Evolutionary conservation across 768 basidiomycete genomes (phyloP).

Genomic region (Rhizopogon rudus): DNA sequence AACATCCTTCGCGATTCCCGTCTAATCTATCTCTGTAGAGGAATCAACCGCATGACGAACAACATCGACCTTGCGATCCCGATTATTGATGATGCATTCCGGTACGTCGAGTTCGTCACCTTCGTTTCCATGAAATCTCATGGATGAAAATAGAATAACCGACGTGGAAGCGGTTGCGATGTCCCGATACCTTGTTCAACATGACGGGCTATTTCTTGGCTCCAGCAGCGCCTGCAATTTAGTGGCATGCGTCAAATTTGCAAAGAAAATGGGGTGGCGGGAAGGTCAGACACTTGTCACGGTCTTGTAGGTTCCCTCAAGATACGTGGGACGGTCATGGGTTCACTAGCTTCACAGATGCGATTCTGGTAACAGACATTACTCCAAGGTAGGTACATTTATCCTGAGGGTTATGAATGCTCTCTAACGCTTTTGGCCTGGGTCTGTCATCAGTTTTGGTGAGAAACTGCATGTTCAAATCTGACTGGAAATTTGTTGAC

Average conservation of each 20-base stretch:
- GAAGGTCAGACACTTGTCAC: constrained; percentile 77
- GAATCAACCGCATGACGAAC: constrained; percentile 88
- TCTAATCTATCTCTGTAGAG: constrained; percentile 39
- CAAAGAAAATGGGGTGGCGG: constrained; percentile 62
- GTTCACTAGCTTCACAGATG: constrained; percentile 43
- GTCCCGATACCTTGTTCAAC: constrained; percentile 86
- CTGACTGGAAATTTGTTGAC: not conserved
- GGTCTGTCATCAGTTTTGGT: constrained; percentile 42
- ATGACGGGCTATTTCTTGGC: constrained; percentile 92
- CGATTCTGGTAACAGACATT: constrained; percentile 89
- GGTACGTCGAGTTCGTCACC: constrained; percentile 36
- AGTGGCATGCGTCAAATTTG: constrained; percentile 83
- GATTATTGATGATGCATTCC: constrained; percentile 85
- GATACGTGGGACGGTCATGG: not conserved
- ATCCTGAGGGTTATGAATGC: not conserved
- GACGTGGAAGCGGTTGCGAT: constrained; percentile 94
- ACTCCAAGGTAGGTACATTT: constrained; percentile 60
- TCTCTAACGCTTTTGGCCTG: not conserved
- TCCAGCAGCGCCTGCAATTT: constrained; percentile 97
- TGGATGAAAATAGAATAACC: constrained; percentile 53
- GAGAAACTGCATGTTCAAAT: constrained; percentile 6
- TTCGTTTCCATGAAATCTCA: not conserved
- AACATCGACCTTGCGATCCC: constrained; percentile 86
- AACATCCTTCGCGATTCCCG: not conserved
- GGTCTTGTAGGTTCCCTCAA: constrained; percentile 54